Evolutionary conservation across 768 basidiomycete genomes (phyloP).

Genomic region (Boletus pseudopeckii): DNA sequence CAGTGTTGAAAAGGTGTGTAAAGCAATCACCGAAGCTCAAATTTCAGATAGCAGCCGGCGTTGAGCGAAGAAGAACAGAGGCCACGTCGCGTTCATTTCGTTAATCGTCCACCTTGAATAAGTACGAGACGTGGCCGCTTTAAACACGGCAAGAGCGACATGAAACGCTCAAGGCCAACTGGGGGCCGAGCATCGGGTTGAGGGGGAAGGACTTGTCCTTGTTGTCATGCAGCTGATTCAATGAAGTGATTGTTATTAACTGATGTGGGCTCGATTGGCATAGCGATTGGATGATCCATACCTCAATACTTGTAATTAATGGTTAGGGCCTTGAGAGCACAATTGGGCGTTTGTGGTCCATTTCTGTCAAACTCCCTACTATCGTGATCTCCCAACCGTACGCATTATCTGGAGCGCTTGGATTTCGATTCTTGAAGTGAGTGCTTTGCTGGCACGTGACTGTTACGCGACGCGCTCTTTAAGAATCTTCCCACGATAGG

Average conservation of each 20-base stretch:
- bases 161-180: slow-evolving; percentile 3
- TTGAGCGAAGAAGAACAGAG: not conserved
- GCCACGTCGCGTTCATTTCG: not conserved
- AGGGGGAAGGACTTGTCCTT: not conserved
- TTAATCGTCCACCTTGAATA: not conserved
- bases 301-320: not conserved
- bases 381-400: too few relatives aligned
- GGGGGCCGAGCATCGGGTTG: not conserved
- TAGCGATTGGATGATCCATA: not conserved
- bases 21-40: slow-evolving; percentile 1
- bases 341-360: too few relatives aligned
- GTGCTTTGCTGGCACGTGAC: slow-evolving; percentile 34
- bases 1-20: slow-evolving; percentile 2
- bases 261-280: not conserved
- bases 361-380: not conserved
- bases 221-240: not conserved
- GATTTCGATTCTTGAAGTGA: not conserved
- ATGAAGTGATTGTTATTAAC: not conserved
- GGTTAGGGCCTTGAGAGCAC: not conserved
- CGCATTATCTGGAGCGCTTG: not conserved
- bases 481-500: slow-evolving; percentile 31
- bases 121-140: not conserved
- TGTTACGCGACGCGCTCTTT: slow-evolving; percentile 39
- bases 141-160: not conserved
- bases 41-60: not conserved